Evolutionary conservation across 768 basidiomycete species (phyloP).

Genomic region (Kwoniella bestiolae): DNA sequence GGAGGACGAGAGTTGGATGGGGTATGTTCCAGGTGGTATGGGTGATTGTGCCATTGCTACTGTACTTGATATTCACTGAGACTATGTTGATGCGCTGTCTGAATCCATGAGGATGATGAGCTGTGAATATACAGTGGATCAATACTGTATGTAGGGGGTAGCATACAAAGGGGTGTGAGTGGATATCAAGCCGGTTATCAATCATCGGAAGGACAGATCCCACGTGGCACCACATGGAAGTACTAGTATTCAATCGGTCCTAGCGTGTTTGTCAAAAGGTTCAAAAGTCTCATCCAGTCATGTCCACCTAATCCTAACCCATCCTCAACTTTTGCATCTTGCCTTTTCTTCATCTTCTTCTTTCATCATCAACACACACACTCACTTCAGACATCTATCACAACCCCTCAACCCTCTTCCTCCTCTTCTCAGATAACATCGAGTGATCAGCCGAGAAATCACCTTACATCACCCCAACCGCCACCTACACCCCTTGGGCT

Average conservation of each 20-base stretch:
- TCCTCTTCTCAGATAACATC: too few species aligned
- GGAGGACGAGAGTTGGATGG: constrained; percentile 12
- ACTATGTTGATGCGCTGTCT: background rate
- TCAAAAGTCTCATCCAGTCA: too few species aligned
- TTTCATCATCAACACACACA: background rate
- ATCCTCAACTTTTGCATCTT: background rate
- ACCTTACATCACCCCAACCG: too few species aligned
- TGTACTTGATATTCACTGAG: background rate
- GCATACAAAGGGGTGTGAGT: too few species aligned
- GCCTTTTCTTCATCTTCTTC: background rate
- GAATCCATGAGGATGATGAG: too few species aligned
- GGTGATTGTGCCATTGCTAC: constrained; percentile 9
- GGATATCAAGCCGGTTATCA: too few species aligned
- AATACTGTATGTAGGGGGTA: too few species aligned
- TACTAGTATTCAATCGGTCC: background rate
- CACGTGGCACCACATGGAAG: background rate
- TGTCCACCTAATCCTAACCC: background rate
- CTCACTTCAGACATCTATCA: background rate
- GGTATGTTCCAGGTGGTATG: constrained; percentile 21
- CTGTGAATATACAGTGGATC: too few species aligned
- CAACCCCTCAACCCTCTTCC: too few species aligned
- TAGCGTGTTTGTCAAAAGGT: too few species aligned
- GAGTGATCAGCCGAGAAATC: too few species aligned
- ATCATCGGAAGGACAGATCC: too few species aligned
- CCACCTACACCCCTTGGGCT: background rate